Conservation (phyloP, 176 grass and related monocot species). For the Eleusine coracana region DNA sequence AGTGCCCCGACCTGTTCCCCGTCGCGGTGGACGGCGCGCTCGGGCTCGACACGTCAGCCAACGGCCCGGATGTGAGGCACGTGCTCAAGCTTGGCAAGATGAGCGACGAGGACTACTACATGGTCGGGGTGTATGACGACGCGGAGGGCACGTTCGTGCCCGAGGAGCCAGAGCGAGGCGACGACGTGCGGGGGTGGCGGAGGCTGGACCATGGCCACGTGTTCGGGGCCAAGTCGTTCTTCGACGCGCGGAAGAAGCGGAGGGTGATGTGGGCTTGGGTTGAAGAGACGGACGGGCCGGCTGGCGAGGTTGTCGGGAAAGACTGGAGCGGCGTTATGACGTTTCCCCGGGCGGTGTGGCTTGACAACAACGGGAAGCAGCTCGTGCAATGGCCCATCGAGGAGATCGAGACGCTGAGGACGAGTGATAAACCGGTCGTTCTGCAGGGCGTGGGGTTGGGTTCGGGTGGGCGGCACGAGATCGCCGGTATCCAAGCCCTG, state of each 20-base stretch:
- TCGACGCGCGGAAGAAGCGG: constrained; percentile 54
- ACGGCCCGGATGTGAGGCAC: constrained; percentile 38
- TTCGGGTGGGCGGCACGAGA: constrained; percentile 41
- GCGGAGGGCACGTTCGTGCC: constrained; percentile 45
- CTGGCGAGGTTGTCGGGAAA: constrained; percentile 30
- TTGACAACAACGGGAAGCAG: constrained; percentile 49
- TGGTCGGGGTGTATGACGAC: constrained; percentile 61
- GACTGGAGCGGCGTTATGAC: constrained; percentile 53
- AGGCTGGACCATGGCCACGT: constrained; percentile 66
- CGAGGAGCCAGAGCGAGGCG: constrained; percentile 9
- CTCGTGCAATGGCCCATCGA: constrained; percentile 70
- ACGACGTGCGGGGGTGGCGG: constrained; percentile 47
- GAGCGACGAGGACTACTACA: constrained; percentile 57
- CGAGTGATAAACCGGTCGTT: constrained; percentile 2
- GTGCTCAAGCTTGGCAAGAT: constrained; percentile 64
- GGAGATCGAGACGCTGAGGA: constrained; percentile 62
- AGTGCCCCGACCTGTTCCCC: constrained; percentile 84
- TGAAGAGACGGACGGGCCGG: constrained; percentile 50
- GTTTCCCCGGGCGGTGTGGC: constrained; percentile 59
- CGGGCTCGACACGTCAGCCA: constrained; percentile 42
- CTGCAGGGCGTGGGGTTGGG: constrained; percentile 26
- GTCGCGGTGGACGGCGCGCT: constrained; percentile 42
- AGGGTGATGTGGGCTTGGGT: constrained; percentile 76
- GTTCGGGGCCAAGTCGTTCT: constrained; percentile 84
- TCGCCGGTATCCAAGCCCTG: constrained; percentile 40